Conservation (phyloP, 331 rosid species). For the Quercus tomentella region DNA sequence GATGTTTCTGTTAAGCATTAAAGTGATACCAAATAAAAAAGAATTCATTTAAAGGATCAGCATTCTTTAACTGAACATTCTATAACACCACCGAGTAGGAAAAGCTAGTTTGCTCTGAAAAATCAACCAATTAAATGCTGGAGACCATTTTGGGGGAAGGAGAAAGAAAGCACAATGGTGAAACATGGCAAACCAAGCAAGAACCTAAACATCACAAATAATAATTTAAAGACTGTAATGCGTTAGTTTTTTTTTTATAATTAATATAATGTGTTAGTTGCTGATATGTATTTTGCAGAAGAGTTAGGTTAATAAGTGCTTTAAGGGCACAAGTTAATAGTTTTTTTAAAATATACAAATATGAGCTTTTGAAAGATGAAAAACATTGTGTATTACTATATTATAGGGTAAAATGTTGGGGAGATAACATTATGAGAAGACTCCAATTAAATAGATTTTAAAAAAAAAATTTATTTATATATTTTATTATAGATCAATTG, state of each 20-base stretch:
- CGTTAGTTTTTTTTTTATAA: too few species aligned
- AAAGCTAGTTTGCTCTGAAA: not conserved
- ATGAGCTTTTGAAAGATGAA: too few species aligned
- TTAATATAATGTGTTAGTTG: not conserved
- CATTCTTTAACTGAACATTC: not conserved
- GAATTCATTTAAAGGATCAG: too few species aligned
- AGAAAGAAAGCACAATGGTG: not conserved
- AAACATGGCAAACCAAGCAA: not conserved
- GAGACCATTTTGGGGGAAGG: not conserved
- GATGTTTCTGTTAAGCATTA: not conserved
- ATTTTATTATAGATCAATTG: too few species aligned
- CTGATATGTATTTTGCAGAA: not conserved
- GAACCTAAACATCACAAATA: not conserved
- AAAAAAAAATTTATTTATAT: too few species aligned
- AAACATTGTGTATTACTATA: too few species aligned
- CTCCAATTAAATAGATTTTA: too few species aligned
- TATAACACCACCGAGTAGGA: not conserved
- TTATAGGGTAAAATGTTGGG: too few species aligned
- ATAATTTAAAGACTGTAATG: not conserved
- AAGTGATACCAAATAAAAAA: not conserved
- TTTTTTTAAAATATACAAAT: too few species aligned
- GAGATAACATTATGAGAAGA: too few species aligned
- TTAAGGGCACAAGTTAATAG: too few species aligned
- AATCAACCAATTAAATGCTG: not conserved
- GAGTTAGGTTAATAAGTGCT: too few species aligned